Conservation (phyloP, 2,329 filamentous ascomycete genomes). For the Ramularia collo-cygni region DNA sequence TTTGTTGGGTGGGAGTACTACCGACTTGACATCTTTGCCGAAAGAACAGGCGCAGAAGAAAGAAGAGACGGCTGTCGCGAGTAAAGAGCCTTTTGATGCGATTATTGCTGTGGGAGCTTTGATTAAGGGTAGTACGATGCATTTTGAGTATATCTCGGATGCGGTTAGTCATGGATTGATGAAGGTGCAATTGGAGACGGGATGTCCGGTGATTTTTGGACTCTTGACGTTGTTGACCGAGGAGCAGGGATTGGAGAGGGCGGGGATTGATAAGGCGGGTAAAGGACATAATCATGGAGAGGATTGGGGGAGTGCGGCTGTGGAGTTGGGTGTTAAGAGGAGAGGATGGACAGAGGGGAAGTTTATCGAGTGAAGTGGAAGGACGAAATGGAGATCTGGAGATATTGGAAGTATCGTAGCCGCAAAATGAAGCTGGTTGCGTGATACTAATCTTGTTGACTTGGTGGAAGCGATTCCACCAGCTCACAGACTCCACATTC, state of each 20-base stretch:
- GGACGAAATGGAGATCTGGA: too few relatives aligned
- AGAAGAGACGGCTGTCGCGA: slow-evolving; percentile 20
- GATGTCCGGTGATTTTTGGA: slow-evolving; percentile 86
- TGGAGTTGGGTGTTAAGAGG: slow-evolving; percentile 87
- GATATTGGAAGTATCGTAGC: too few relatives aligned
- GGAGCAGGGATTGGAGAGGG: slow-evolving; percentile 77
- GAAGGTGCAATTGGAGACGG: slow-evolving; percentile 84
- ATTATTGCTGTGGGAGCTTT: slow-evolving; percentile 92
- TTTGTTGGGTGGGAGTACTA: slow-evolving; percentile 60
- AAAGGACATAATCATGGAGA: slow-evolving; percentile 84
- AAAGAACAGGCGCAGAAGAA: slow-evolving; percentile 1
- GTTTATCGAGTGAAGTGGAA: slow-evolving; percentile 39
- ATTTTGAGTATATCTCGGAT: slow-evolving; percentile 98
- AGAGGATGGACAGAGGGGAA: slow-evolving; percentile 72
- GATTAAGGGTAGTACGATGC: slow-evolving; percentile 98
- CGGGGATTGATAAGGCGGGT: slow-evolving; percentile 54
- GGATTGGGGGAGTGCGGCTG: slow-evolving; percentile 91
- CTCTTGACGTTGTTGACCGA: slow-evolving; percentile 83
- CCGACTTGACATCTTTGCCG: slow-evolving; percentile 57
- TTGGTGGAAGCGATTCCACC: too few relatives aligned
- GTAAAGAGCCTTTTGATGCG: slow-evolving; percentile 70
- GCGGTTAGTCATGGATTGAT: slow-evolving; percentile 86
- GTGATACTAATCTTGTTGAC: too few relatives aligned
- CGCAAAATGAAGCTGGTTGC: too few relatives aligned
- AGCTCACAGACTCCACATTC: too few relatives aligned